Conservation (phyloP, 352 stramenopile genomes). For the Pythium coloratum region DNA sequence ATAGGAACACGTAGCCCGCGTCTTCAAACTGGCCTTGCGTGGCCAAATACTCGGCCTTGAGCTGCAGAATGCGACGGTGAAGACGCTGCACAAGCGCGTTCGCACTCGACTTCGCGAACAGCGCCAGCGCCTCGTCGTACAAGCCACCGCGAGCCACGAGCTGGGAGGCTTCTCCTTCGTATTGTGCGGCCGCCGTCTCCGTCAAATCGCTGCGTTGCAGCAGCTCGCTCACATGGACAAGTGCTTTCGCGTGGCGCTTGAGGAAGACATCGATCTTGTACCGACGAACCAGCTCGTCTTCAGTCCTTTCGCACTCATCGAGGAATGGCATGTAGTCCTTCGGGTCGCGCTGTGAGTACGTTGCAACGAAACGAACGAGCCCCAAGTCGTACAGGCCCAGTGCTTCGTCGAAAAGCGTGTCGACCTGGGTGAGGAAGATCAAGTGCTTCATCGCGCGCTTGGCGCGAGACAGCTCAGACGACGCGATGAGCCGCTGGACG, state of each 20-base stretch:
- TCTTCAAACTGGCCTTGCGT: slow-evolving; percentile 40
- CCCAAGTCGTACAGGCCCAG: slow-evolving; percentile 67
- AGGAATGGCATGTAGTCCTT: slow-evolving; percentile 72
- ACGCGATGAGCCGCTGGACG: slow-evolving; percentile 37
- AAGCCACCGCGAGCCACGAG: slow-evolving; percentile 48
- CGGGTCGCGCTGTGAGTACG: slow-evolving; percentile 66
- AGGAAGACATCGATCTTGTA: slow-evolving; percentile 64
- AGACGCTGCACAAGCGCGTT: slow-evolving; percentile 26
- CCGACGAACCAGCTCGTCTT: slow-evolving; percentile 42
- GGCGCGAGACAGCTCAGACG: slow-evolving; percentile 17
- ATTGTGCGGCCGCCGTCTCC: slow-evolving; percentile 9
- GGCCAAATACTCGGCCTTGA: slow-evolving; percentile 55
- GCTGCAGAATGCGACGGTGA: slow-evolving; percentile 37
- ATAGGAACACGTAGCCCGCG: slow-evolving; percentile 67
- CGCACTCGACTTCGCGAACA: slow-evolving; percentile 35
- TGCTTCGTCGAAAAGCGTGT: slow-evolving; percentile 62
- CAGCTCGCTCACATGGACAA: slow-evolving; percentile 48
- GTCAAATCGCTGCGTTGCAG: slow-evolving; percentile 10
- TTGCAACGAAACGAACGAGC: slow-evolving; percentile 59
- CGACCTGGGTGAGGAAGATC: slow-evolving; percentile 69
- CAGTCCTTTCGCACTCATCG: slow-evolving; percentile 37
- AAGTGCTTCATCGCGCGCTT: slow-evolving; percentile 72
- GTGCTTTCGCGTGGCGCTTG: slow-evolving; percentile 38
- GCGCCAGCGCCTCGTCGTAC: slow-evolving; percentile 47
- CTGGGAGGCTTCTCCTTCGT: slow-evolving; percentile 38